Evolutionary conservation across 139 green algal genomes (phyloP).

Genomic region (Chlorella sorokiniana): DNA sequence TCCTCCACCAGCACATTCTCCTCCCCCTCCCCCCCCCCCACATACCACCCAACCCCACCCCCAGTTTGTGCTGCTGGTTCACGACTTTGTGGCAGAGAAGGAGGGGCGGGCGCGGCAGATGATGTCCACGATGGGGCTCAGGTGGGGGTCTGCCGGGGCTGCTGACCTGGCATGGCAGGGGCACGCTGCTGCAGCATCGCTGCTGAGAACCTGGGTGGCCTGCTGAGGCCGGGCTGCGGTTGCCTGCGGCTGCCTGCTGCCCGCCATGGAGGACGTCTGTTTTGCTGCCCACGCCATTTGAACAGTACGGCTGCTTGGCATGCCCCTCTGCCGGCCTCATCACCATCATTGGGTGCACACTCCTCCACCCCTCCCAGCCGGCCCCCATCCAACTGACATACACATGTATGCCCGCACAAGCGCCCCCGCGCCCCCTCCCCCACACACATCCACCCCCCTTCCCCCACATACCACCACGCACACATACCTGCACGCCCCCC

Average conservation of each 20-base stretch:
- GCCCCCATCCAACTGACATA: too few species aligned
- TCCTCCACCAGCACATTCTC: background rate
- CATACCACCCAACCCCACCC: too few species aligned
- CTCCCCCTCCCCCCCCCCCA: background rate
- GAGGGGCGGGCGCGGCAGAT: conserved; percentile 34
- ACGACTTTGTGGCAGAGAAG: conserved; percentile 49
- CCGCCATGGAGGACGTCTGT: background rate
- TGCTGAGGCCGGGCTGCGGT: background rate
- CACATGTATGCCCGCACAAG: too few species aligned
- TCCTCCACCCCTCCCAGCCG: too few species aligned
- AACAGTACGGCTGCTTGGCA: too few species aligned
- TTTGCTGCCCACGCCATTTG: background rate
- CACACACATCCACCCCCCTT: too few species aligned
- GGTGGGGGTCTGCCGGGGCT: background rate
- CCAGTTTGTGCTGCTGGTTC: conserved; percentile 48
- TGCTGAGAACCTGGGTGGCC: background rate
- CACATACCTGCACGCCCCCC: background rate
- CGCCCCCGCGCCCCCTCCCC: too few species aligned
- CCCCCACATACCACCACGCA: too few species aligned
- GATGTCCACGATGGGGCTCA: conserved; percentile 40
- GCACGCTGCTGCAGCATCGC: background rate
- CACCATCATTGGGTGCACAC: too few species aligned
- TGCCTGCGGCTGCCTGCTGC: background rate
- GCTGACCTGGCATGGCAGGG: background rate
- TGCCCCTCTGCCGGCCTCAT: too few species aligned